These are phyloP conservation scores for Sutorius eximius DNA, from an alignment of 1,284 basidiomycete species.

Conservation along the genomic window DNA sequence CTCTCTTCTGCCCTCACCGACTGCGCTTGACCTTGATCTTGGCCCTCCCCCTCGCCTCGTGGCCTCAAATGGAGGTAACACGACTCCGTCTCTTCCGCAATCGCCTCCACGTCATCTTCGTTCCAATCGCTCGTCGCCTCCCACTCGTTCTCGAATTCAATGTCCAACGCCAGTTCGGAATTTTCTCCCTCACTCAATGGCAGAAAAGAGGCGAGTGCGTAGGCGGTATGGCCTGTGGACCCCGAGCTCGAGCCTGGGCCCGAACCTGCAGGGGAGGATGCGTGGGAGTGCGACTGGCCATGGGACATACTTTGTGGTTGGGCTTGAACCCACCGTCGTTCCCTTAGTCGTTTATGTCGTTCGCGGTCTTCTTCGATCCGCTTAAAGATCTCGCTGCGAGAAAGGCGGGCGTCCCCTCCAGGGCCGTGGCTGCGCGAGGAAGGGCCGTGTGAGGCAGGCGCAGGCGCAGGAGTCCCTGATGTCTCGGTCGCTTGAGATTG, in stretches of 20 bases:
- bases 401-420: slow-evolving; percentile 40
- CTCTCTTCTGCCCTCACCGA: not conserved
- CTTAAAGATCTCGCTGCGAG: slow-evolving; percentile 71
- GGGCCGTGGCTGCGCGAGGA: slow-evolving; percentile 3
- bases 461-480: slow-evolving; percentile 21
- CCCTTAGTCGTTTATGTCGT: slow-evolving; percentile 89
- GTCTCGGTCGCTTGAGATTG: slow-evolving; percentile 34
- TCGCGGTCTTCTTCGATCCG: slow-evolving; percentile 95
- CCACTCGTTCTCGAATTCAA: slow-evolving; percentile 87
- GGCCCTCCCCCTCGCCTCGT: not conserved
- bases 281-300: not conserved
- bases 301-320: slow-evolving; percentile 19
- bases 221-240: slow-evolving; percentile 1
- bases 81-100: slow-evolving; percentile 63
- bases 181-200: slow-evolving; percentile 36
- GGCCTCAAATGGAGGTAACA: slow-evolving; percentile 49
- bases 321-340: slow-evolving; percentile 91
- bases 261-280: not conserved
- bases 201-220: slow-evolving; percentile 22
- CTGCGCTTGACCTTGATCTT: not conserved
- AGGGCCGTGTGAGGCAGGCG: slow-evolving; percentile 4
- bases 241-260: not conserved
- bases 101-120: slow-evolving; percentile 81
- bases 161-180: slow-evolving; percentile 23
- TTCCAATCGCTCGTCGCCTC: slow-evolving; percentile 87